Evolutionary conservation across 2,329 filamentous ascomycete genomes (phyloP), one percentile per base, ranked within the genome.

Genomic region (Bertia moriformis): DNA sequence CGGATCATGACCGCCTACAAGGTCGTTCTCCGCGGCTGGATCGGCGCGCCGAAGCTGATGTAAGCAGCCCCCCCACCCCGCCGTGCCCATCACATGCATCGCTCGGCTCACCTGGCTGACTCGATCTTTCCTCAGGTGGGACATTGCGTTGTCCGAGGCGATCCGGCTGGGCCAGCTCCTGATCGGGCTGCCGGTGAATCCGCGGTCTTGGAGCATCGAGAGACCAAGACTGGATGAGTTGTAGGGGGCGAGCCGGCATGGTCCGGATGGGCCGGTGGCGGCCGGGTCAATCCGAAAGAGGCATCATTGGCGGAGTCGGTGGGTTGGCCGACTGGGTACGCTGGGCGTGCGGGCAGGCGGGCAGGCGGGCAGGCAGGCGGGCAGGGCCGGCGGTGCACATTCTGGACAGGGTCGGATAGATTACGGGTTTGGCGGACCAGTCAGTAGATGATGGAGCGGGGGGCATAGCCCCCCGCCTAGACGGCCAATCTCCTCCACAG

Each of bases 11-110:
- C 67, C 42, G 78, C 77, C 1, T 65, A 73, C 37, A 69, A 72
- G 47, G 74, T 78, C 48, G 76, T 96, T 2, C 18, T 91, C 5
- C 67, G 57, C 46, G 71, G 73, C 43, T 98, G 86, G 84, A 40
- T 77, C 4, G 60, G 66, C 17, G 63, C 87, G 37, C 88, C 88
- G 0, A 65, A 59, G 36, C 70, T 69, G 44, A 41, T 83, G 83
- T 91, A 69, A 76, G 83, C 75, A 43, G 30, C 15, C 19, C 14
- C 19, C n/a, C 4, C 12, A 4, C 27, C 13, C 27, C 43, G 40
- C 35, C 20, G 5, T 7, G 5, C 14, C 14, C 5, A 5, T 5
- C 14, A 2, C n/a, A 37, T 17, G 7, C 37, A 18, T 30, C 46
- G 49, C 41, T 48, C 22, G 12, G 24, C 10, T 18, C 14, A 12